Percentiles rank a stretch among this genome's conserved stretches.
Evolutionary conservation across 2,329 filamentous ascomycete genomes (phyloP).

Genomic region (Torrubiella hemipterigena): DNA sequence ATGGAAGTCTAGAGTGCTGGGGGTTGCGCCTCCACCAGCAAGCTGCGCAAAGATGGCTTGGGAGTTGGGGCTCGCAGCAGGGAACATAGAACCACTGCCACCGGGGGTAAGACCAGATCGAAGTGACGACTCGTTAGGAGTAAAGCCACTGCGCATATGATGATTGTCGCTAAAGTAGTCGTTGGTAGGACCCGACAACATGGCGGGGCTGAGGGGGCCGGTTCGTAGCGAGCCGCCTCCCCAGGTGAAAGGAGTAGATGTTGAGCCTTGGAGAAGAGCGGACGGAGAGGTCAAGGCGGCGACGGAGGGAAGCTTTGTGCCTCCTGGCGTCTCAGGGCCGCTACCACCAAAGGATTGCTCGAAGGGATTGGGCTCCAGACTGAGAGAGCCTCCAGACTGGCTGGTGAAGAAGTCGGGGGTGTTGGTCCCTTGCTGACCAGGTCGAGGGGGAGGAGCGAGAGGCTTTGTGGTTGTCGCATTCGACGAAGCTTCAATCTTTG

Average conservation of each 20-base stretch:
- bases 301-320: conserved; percentile 74
- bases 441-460: conserved; percentile 59
- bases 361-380: conserved; percentile 88
- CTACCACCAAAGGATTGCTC: conserved; percentile 77
- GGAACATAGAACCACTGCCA: conserved; percentile 95
- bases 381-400: conserved; percentile 43
- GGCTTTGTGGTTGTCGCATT: conserved; percentile 51
- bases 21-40: conserved; percentile 73
- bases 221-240: conserved; percentile 72
- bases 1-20: conserved; percentile 86
- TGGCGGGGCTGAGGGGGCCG: conserved; percentile 89
- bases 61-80: conserved; percentile 76
- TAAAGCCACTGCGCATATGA: conserved; percentile 73
- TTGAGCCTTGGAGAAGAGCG: conserved; percentile 62
- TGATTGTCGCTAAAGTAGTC: conserved; percentile 83
- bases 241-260: conserved; percentile 68
- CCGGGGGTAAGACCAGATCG: conserved; percentile 87
- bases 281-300: conserved; percentile 85
- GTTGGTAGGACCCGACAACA: conserved; percentile 76
- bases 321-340: conserved; percentile 68
- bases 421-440: conserved; percentile 39
- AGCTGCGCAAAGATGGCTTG: conserved; percentile 71
- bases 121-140: conserved; percentile 90
- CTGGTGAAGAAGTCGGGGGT: conserved; percentile 60
- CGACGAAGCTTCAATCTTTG: conserved; percentile 36